Evolutionary conservation across 202 grass and related monocot species (phyloP), one percentile per base, ranked within the genome.

Genomic region (Cymbopogon flexuosus): DNA sequence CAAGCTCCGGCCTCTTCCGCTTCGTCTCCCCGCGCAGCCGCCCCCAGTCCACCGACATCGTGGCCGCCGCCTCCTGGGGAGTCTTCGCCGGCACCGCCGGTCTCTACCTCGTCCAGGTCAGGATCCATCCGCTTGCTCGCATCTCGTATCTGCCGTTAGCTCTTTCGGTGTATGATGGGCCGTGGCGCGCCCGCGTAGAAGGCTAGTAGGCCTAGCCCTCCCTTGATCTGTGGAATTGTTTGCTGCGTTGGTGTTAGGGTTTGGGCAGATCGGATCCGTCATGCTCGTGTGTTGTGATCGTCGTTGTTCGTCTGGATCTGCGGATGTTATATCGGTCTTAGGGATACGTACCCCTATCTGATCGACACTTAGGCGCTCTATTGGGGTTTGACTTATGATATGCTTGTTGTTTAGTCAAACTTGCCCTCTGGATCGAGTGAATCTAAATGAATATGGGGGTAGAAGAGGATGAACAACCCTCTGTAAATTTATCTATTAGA

Each of bases 41-140:
- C 18, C 81, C 36, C 18, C 92, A 94, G 57, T 23, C 72, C 57
- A 68, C 84, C 0, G 89, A 91, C 45, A 37, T 94, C 84, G 67
- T 57, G 6, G 77, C 84, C 45, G 86, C 89, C 15, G 86, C 86
- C 80, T 68, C 84, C 30, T 94, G 91, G 92, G 91, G 92, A 3
- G 72, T 94, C 73, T 73, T 75, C 68, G 92, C 92, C 51, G 86
- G 84, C 72, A 37, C 72, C 77, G 83, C 86, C 54, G 92, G 81
- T 80, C 52, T 94, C 80, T 94, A 90, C 88, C 79, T 94, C 62
- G 86, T 94, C 85, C 91, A 94, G 91, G 91, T 94, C 23, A 62
- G 83, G 35, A 37, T 33, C 19, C 6, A 61, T 70, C 22, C 0
- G 2, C 19, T 5, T 21, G 23, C 41, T 52, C 34, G 7, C 19